A percentile compares a stretch with the other conserved stretches of the same genome.
phyloP scores from a whole-genome alignment of 805 yeast genomes.

The Wickerhamiella dianesei region DNA sequence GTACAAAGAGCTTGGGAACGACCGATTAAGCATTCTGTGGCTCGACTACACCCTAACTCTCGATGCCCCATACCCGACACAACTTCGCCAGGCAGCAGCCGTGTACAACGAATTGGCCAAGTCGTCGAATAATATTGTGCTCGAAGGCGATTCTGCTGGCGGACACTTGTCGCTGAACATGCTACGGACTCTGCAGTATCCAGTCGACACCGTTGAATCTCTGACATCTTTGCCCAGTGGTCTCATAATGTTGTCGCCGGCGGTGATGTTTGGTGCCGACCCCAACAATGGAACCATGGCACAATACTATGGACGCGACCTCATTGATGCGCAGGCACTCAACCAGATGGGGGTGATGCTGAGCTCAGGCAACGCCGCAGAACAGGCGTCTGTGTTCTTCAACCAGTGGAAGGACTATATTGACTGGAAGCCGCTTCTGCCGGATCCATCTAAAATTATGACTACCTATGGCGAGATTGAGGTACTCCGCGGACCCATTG shows the following conservation, averaged over 20 bases:
- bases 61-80: constrained; percentile 15
- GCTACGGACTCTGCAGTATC: constrained; percentile 1
- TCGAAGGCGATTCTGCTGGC: constrained; percentile 24
- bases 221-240: not conserved
- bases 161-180: constrained; percentile 15
- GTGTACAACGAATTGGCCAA: constrained; percentile 13
- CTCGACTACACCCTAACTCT: constrained; percentile 19
- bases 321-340: not conserved
- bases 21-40: constrained; percentile 15
- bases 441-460: constrained; percentile 1
- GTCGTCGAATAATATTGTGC: constrained; percentile 15
- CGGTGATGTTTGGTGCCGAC: not conserved
- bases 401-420: not conserved
- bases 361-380: not conserved
- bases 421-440: constrained; percentile 5
- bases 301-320: not conserved
- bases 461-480: constrained; percentile 11
- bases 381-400: not conserved
- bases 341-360: not conserved
- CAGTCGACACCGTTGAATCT: not conserved
- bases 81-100: constrained; percentile 15
- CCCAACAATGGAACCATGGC: not conserved
- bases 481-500: constrained; percentile 8
- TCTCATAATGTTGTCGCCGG: not conserved
- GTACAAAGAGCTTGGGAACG: constrained; percentile 1